Evolutionary conservation across 1,284 basidiomycete species (phyloP), one percentile per base, ranked within the genome.

Genomic region (Cystobasidium pallidum): DNA sequence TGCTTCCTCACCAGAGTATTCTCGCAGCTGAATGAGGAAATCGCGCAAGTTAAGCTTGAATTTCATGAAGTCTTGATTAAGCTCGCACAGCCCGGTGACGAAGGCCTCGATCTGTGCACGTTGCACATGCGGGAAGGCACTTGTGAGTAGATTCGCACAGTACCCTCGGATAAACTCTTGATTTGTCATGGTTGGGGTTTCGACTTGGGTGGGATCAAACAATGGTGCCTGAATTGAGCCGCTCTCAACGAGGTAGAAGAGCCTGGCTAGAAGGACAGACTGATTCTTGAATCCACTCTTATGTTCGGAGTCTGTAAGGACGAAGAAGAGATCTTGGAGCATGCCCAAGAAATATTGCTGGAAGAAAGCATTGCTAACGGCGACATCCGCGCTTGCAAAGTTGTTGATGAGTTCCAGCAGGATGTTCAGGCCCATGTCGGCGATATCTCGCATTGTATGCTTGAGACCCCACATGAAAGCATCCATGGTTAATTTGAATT

Each of bases 391-490:
- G 65, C 84, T 84, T 6, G 93, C 89, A 79, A 99, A 95, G 84
- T 98, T 99, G 85, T 96, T 93, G 80, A 98, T 87, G 61, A 99
- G 88, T 83, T 98, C 95, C 77, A 94, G 84, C 76, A 91, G 93
- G 81, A 99, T 94, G 93, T 77, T 66, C 75, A 97, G 81, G 66
- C 95, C 95, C 41, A 89, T 92, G 81, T 99, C 96, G 30, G 94
- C 92, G 77, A 99, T 98, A 82, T 99, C 96, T 68, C 96, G 88
- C 92, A 97, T 96, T 19, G 94, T 97, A 84, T 99, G 96, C 83
- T 99, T 99, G 85, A 99, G 96, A 15, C 94, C 95, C 96, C 96
- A 99, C 66, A 97, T 91, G 76, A 98, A 91, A 76, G 93, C 94
- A 82, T 99, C 96, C 88, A 98, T 97, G 81, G 96, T 91, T 74